These are phyloP conservation scores for Termitomyces sp. DNA, from an alignment of 768 basidiomycete genomes.

Conservation along the genomic window DNA sequence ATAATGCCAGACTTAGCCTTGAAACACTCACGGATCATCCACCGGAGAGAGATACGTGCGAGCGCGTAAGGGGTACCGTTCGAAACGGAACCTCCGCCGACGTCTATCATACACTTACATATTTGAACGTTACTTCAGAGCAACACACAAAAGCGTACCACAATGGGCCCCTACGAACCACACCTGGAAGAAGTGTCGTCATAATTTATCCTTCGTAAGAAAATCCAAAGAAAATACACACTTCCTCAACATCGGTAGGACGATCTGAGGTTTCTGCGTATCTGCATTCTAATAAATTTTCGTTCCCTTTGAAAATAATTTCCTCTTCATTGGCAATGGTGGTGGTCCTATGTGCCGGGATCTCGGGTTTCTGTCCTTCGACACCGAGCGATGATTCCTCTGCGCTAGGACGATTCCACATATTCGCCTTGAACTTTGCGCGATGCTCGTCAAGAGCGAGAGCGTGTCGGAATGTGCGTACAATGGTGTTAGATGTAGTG, in stretches of 20 bases:
- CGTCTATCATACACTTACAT: constrained; percentile 16
- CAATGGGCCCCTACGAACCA: constrained; percentile 47
- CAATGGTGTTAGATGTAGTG: constrained; percentile 38
- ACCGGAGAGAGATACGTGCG: constrained; percentile 53
- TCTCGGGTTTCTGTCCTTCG: constrained; percentile 15
- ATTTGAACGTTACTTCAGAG: not conserved
- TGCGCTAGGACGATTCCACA: constrained; percentile 28
- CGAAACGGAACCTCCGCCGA: constrained; percentile 30
- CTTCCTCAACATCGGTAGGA: constrained; percentile 40
- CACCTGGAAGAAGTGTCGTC: constrained; percentile 21
- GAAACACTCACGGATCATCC: constrained; percentile 78
- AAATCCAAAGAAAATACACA: not conserved
- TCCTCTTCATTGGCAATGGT: no score
- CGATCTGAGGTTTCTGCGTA: constrained; percentile 16
- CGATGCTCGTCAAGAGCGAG: constrained; percentile 48
- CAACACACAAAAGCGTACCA: constrained; percentile 18
- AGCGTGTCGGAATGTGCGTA: constrained; percentile 47
- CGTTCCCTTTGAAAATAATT: no score
- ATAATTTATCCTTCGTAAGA: not conserved
- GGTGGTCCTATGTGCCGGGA: not conserved
- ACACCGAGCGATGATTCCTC: constrained; percentile 29
- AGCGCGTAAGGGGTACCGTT: constrained; percentile 47
- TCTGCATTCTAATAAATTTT: constrained; percentile 22
- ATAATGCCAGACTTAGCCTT: constrained; percentile 57
- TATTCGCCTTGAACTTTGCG: constrained; percentile 42